These are phyloP conservation scores for Adansonia rubrostipa DNA, from an alignment of 441 rosid species.

Conservation along the genomic window DNA sequence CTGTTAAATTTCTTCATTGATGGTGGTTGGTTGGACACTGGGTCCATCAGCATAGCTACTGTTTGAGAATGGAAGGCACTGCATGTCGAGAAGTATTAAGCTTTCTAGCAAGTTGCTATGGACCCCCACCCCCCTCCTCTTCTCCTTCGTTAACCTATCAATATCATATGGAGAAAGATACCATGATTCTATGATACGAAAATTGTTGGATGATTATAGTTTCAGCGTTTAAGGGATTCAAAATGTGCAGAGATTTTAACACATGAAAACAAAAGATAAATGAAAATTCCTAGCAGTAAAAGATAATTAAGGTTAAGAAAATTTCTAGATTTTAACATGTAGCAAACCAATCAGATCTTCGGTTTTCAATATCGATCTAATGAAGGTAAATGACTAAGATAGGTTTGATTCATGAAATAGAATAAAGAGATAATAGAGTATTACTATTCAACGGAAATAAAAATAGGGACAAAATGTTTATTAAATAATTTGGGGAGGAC, in stretches of 20 bases:
- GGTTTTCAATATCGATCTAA: too few relatives aligned
- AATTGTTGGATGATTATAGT: neutral
- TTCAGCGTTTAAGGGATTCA: neutral
- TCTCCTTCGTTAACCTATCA: slow-evolving; percentile 2
- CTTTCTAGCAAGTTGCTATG: slow-evolving; percentile 6
- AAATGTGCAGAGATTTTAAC: neutral
- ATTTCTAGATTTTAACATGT: too few relatives aligned
- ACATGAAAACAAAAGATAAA: neutral
- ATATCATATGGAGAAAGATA: neutral
- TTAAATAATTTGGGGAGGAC: neutral
- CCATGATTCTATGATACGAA: neutral
- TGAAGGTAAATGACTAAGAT: too few relatives aligned
- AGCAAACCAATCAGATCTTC: too few relatives aligned
- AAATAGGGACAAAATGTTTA: too few relatives aligned
- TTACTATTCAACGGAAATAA: too few relatives aligned
- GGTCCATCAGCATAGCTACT: neutral
- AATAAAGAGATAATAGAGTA: too few relatives aligned
- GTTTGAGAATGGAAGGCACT: neutral
- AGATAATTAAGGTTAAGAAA: too few relatives aligned
- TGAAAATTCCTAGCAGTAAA: neutral
- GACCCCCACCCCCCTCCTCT: neutral
- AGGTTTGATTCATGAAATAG: too few relatives aligned
- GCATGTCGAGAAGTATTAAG: neutral
- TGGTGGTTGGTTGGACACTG: neutral
- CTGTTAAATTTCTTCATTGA: neutral